phyloP scores from a whole-genome alignment of 2,329 filamentous ascomycete genomes.

The Didymella arachidicola region DNA sequence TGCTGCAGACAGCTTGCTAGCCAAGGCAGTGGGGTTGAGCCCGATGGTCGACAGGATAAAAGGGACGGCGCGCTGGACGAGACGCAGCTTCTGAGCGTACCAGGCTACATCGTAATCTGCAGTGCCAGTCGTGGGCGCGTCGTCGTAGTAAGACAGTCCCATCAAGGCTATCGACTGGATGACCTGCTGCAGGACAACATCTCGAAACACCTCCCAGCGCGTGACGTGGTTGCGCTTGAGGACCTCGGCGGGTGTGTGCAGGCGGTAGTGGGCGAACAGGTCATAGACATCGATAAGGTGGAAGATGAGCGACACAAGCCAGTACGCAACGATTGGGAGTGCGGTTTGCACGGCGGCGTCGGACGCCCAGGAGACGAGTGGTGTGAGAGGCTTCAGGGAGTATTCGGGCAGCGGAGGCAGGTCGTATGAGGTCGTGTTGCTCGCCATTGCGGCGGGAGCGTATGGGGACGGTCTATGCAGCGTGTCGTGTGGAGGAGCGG shows the following conservation, averaged over 20 bases:
- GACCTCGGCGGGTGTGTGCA: conserved; percentile 95
- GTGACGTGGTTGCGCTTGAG: conserved; percentile 85
- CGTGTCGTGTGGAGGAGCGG: background rate
- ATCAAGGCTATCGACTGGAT: conserved; percentile 81
- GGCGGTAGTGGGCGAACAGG: conserved; percentile 85
- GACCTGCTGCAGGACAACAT: conserved; percentile 90
- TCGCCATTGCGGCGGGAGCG: conserved; percentile 43
- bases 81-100: conserved; percentile 83
- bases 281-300: conserved; percentile 87
- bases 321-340: conserved; percentile 84
- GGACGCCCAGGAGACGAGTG: conserved; percentile 78
- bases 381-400: conserved; percentile 71
- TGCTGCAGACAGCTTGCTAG: conserved; percentile 74
- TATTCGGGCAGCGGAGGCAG: conserved; percentile 89
- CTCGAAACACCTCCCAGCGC: conserved; percentile 83
- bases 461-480: conserved; percentile 8
- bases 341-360: conserved; percentile 82
- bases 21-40: conserved; percentile 76
- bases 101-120: conserved; percentile 87
- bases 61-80: conserved; percentile 81
- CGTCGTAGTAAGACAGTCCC: conserved; percentile 74
- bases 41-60: conserved; percentile 74
- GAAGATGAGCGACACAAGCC: conserved; percentile 84
- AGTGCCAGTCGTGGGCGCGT: conserved; percentile 75
- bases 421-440: conserved; percentile 59